phyloP scores from a whole-genome alignment of 257 asterid genomes.

The Przewalskia tangutica region DNA sequence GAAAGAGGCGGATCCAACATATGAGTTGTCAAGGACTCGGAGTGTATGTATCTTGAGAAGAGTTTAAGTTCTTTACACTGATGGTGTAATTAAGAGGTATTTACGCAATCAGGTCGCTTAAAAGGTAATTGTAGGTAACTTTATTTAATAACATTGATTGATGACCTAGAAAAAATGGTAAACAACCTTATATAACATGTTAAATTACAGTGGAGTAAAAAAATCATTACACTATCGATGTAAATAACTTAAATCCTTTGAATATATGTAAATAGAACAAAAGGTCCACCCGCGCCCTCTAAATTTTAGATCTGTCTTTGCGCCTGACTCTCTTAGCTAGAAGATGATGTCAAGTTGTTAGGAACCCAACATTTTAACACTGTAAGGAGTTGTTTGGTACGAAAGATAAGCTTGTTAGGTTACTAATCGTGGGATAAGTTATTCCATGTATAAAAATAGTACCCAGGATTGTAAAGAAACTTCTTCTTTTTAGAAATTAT shows the following conservation, averaged over 20 bases:
- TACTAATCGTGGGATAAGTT: too few species aligned
- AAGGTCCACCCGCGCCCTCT: background rate
- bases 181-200: background rate
- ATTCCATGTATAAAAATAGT: too few species aligned
- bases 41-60: background rate
- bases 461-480: too few species aligned
- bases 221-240: background rate
- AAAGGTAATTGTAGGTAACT: background rate
- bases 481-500: too few species aligned
- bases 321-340: background rate
- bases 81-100: background rate
- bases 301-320: background rate
- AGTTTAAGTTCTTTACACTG: background rate
- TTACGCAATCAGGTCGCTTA: background rate
- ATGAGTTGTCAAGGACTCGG: background rate
- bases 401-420: too few species aligned
- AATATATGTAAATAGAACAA: background rate
- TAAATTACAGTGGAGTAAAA: background rate
- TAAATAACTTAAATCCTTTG: background rate
- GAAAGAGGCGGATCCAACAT: background rate
- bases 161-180: background rate
- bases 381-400: too few species aligned
- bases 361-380: background rate
- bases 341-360: background rate
- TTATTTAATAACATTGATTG: background rate